phyloP scores from a whole-genome alignment of 495 filamentous ascomycete species.

The Chaetomium fimeti region DNA sequence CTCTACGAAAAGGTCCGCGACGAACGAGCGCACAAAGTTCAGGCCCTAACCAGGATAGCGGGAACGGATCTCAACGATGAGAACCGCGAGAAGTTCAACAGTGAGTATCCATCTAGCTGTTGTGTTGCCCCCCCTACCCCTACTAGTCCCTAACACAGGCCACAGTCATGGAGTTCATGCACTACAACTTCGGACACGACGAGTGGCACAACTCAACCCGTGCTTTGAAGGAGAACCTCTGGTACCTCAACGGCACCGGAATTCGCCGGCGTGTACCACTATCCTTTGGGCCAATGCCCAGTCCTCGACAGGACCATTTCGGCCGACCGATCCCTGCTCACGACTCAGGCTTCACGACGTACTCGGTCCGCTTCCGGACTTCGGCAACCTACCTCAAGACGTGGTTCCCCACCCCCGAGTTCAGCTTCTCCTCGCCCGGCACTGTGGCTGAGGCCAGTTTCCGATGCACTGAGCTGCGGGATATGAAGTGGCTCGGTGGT shows the following conservation, averaged over 20 bases:
- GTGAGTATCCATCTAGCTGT: neutral
- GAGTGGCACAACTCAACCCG: constrained; percentile 56
- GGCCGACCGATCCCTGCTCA: constrained; percentile 24
- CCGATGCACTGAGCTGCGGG: constrained; percentile 47
- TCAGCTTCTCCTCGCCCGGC: constrained; percentile 47
- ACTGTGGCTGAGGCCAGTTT: constrained; percentile 54
- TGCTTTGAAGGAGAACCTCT: constrained; percentile 48
- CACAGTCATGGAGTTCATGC: constrained; percentile 49
- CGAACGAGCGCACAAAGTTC: constrained; percentile 17
- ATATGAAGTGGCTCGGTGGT: constrained; percentile 57
- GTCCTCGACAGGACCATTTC: constrained; percentile 47
- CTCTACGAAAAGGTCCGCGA: constrained; percentile 53
- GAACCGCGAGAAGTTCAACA: constrained; percentile 8
- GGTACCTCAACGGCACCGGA: constrained; percentile 37
- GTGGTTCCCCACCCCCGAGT: constrained; percentile 46
- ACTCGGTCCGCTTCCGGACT: constrained; percentile 57
- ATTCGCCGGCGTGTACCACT: constrained; percentile 55
- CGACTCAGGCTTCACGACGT: constrained; percentile 48
- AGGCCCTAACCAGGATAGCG: neutral
- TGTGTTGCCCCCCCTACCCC: neutral
- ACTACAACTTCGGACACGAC: constrained; percentile 60
- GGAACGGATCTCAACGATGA: constrained; percentile 11
- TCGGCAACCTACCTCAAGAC: constrained; percentile 58
- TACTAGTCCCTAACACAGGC: neutral
- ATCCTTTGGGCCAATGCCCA: constrained; percentile 58